phyloP scores from a whole-genome alignment of 2,329 filamentous ascomycete species.

The Penicillium sp. region DNA sequence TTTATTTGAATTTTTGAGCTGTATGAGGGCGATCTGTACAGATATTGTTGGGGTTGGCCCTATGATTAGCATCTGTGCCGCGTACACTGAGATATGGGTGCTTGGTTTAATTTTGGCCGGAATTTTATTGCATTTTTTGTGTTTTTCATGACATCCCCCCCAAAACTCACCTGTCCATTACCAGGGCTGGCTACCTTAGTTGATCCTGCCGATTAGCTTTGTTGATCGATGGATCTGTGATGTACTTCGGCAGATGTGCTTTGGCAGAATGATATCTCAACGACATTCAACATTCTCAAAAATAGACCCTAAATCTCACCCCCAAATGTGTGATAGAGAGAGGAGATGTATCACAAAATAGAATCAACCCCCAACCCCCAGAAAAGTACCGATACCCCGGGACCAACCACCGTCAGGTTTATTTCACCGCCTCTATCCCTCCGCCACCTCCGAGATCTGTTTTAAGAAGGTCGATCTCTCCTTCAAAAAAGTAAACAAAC shows the following conservation, averaged over 20 bases:
- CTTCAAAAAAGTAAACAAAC: background rate
- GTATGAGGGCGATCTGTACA: conserved; percentile 21
- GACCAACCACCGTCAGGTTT: background rate
- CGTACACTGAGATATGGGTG: background rate
- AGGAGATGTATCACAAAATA: conserved; percentile 2
- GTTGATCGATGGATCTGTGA: background rate
- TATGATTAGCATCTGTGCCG: conserved; percentile 7
- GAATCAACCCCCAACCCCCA: background rate
- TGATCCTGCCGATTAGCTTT: conserved; percentile 7
- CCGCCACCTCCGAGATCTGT: conserved; percentile 1
- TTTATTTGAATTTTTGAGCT: conserved; percentile 10
- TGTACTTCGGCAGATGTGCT: background rate
- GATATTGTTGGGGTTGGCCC: conserved; percentile 12
- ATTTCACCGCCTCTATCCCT: conserved; percentile 12
- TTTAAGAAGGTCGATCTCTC: background rate
- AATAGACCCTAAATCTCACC: too few relatives aligned
- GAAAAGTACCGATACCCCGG: background rate
- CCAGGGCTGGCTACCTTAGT: background rate
- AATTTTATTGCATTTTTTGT: conserved; percentile 8
- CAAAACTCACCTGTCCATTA: background rate
- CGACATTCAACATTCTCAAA: background rate
- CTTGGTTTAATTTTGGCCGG: background rate
- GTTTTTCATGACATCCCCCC: background rate
- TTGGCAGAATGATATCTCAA: background rate
- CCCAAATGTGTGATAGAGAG: background rate